phyloP scores from a whole-genome alignment of 257 asterid species.

The Solanum sejunctum region DNA sequence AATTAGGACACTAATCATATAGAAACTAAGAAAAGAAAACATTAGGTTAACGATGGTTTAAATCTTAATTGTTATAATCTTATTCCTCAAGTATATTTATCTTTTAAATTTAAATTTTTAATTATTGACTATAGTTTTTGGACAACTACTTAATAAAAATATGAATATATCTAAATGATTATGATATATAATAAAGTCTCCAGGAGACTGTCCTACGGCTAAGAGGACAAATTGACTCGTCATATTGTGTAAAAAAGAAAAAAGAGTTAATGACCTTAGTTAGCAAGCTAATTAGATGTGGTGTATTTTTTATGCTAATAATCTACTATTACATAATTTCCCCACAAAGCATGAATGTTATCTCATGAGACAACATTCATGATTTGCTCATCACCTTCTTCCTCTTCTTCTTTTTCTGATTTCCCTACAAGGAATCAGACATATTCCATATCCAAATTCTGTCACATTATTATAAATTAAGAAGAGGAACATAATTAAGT shows the following conservation, averaged over 20 bases:
- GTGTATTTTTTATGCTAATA: not conserved
- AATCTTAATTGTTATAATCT: too few relatives aligned
- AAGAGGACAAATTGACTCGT: too few relatives aligned
- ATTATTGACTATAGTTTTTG: too few relatives aligned
- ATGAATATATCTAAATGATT: too few relatives aligned
- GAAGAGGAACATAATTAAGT: not conserved
- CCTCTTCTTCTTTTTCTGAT: not conserved
- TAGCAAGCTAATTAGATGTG: not conserved
- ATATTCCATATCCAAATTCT: not conserved
- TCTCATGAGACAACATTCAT: conserved; percentile 8
- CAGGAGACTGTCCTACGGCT: too few relatives aligned
- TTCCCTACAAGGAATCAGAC: not conserved
- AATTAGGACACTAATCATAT: not conserved
- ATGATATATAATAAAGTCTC: too few relatives aligned
- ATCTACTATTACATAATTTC: not conserved
- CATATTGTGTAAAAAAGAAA: not conserved
- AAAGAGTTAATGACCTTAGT: not conserved
- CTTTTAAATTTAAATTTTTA: too few relatives aligned
- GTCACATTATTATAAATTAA: not conserved
- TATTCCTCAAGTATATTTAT: too few relatives aligned
- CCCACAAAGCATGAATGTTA: conserved; percentile 10
- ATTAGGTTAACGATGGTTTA: too few relatives aligned
- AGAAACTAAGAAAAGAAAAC: too few relatives aligned
- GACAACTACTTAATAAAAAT: too few relatives aligned
- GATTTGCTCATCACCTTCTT: not conserved